These are phyloP conservation scores for Tephrocybe sp. DNA, from an alignment of 768 basidiomycete species.

Conservation along the genomic window DNA sequence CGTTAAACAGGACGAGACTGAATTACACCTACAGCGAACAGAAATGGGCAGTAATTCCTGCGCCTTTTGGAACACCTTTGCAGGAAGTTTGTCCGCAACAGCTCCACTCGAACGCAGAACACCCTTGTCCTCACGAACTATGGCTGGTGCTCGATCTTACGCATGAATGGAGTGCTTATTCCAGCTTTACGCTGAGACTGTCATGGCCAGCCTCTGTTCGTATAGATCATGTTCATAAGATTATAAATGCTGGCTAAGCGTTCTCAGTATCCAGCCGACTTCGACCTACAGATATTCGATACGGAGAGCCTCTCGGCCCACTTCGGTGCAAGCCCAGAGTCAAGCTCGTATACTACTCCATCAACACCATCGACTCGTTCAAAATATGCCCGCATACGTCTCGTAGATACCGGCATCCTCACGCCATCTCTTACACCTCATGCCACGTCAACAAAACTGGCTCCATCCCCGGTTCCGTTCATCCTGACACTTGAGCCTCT, in stretches of 20 bases:
- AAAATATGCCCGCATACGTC: slow-evolving; percentile 59
- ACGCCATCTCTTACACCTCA: slow-evolving; percentile 30
- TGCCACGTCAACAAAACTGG: slow-evolving; percentile 13
- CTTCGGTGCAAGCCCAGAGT: slow-evolving; percentile 10
- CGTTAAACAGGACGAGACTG: slow-evolving; percentile 38
- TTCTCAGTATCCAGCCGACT: slow-evolving; percentile 43
- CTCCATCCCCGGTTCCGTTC: slow-evolving; percentile 44
- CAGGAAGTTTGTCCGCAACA: slow-evolving; percentile 35
- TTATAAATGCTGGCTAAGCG: neutral
- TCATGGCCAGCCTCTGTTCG: slow-evolving; percentile 61
- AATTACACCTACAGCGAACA: slow-evolving; percentile 29
- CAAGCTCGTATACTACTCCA: slow-evolving; percentile 4
- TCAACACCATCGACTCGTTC: slow-evolving; percentile 30
- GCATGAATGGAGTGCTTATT: slow-evolving; percentile 38
- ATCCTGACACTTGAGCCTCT: slow-evolving; percentile 59
- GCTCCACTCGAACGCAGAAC: slow-evolving; percentile 8
- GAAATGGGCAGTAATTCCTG: slow-evolving; percentile 41
- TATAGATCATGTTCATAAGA: slow-evolving; percentile 10
- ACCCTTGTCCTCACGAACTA: slow-evolving; percentile 40
- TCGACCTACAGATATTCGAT: slow-evolving; percentile 38
- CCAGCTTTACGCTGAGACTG: slow-evolving; percentile 49
- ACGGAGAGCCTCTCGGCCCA: slow-evolving; percentile 26
- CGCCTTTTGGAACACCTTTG: slow-evolving; percentile 37
- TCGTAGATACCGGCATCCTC: slow-evolving; percentile 52
- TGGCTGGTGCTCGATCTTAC: slow-evolving; percentile 52